Base-by-base conservation (phyloP, 345 rosid genomes). In the Turnera subulata region DNA sequence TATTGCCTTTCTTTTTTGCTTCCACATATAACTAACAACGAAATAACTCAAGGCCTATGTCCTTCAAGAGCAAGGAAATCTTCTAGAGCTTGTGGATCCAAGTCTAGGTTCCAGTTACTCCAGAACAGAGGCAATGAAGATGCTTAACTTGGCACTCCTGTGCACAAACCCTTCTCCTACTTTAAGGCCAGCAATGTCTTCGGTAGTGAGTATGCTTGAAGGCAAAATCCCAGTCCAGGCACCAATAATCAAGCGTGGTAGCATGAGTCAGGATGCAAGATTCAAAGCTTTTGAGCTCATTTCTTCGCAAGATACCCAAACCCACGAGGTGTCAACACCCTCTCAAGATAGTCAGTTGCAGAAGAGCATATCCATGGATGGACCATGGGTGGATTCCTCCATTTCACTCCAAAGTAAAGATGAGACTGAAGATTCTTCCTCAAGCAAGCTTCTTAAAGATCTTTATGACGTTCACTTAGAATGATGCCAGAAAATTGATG, bases 161-260 rank as follows among this genome's bases (percentile, higher is more conserved):
- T 92, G 98, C 83, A 86, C 98, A 53, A 92, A 86, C 52, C 84
- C 88, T 17, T 92, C 98, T 61, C 97, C 98, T 1, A 86, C 95
- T 23, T 50, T 89, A 22, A 78, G 98, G 67, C 96, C 96, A 62
- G 51, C 76, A n/a, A 89, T 92, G 95, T 83, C 98, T 22, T 77
- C 91, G 11, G 89, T 79, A 24, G 93, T 84, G 50, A 79, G 74
- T 16, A 92, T 92, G 98, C 64, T 89, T 0, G 91, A 92, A 62
- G 98, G 95, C 25, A 82, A 81, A 57, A 75, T 55, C 21, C 66
- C 93, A 10, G 79, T 92, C 45, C 82, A 89, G 63, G 85, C 96
- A 15, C 89, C 91, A 0, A 25, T 84, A 53, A 69, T 89, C 75
- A 92, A 79, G 74, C 80, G 89, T 32, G 68, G 62, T 39, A 33